Evolutionary conservation across 73 alveolate genomes (phyloP).

Genomic region (Paramecium sonneborni): DNA sequence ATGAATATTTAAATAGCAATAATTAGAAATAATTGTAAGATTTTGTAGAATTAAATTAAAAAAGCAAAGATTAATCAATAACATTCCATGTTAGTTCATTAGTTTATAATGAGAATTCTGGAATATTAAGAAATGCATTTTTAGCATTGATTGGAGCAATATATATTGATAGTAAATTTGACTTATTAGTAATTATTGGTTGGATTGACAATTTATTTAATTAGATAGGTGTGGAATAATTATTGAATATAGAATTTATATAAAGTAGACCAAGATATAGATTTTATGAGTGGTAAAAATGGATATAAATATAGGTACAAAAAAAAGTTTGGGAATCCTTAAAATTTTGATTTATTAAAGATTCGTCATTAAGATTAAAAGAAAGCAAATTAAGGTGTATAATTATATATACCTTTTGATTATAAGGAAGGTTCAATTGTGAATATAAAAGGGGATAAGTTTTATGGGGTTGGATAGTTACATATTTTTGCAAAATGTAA

Average conservation of each 20-base stretch:
- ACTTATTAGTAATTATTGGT: neutral
- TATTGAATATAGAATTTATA: neutral
- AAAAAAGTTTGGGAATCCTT: neutral
- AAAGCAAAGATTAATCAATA: neutral
- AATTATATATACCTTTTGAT: neutral
- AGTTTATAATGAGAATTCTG: neutral
- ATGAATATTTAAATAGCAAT: neutral
- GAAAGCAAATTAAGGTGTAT: neutral
- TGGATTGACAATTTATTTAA: neutral
- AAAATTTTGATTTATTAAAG: neutral
- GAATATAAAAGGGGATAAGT: neutral
- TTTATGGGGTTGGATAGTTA: neutral
- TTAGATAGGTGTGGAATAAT: neutral
- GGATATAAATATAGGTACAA: neutral
- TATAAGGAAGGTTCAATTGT: neutral
- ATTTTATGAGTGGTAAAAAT: neutral
- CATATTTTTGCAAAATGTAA: neutral
- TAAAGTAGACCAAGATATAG: neutral
- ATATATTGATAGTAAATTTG: neutral
- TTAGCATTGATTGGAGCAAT: constrained; percentile 27
- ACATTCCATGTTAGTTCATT: neutral
- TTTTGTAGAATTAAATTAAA: neutral
- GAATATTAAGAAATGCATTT: neutral
- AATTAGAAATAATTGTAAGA: neutral
- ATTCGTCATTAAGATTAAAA: constrained; percentile 24